Percentiles rank a stretch among this genome's conserved stretches.
These are phyloP conservation scores for Colletotrichum cereale DNA, from an alignment of 2,329 filamentous ascomycete species.

Conservation along the genomic window DNA sequence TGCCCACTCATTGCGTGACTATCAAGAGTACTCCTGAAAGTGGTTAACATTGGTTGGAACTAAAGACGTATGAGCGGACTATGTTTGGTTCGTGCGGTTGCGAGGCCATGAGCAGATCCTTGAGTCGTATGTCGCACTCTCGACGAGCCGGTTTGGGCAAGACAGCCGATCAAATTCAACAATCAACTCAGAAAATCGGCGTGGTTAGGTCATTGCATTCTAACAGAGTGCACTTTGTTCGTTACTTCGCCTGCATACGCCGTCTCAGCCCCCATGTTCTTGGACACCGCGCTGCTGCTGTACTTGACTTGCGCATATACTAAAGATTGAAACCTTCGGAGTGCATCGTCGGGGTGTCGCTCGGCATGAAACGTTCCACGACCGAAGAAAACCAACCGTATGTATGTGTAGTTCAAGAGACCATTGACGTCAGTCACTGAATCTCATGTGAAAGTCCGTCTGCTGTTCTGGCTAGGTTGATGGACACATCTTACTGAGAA, in stretches of 20 bases:
- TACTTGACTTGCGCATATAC: background rate
- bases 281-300: background rate
- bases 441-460: background rate
- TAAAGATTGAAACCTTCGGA: background rate
- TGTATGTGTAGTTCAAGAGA: too few relatives aligned
- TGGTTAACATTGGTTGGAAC: too few relatives aligned
- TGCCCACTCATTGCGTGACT: background rate
- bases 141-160: too few relatives aligned
- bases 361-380: too few relatives aligned
- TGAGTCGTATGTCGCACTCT: constrained; percentile 1
- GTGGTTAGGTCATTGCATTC: too few relatives aligned
- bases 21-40: too few relatives aligned
- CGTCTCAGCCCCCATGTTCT: background rate
- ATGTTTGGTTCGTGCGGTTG: background rate
- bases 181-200: background rate
- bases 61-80: background rate
- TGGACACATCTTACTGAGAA: background rate
- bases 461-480: background rate
- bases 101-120: background rate
- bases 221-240: too few relatives aligned
- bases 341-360: background rate
- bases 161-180: background rate
- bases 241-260: background rate
- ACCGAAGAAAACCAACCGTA: background rate
- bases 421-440: background rate